Conservation (phyloP, 441 rosid species). For the Gossypium davidsonii region DNA sequence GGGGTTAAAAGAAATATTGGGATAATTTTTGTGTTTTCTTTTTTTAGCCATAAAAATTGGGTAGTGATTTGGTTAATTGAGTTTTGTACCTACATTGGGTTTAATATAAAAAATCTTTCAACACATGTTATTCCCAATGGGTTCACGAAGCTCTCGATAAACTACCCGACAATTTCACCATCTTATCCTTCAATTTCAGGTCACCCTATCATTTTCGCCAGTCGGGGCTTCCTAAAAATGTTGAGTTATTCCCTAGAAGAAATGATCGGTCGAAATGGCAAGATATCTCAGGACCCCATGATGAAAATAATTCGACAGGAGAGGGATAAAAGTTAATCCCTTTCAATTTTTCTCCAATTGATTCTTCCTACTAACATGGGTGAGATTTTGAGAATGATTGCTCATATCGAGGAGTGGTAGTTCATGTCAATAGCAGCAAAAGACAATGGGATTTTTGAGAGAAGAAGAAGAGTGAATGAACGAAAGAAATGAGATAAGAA, state of each 20-base stretch:
- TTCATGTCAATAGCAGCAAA: no score
- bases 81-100: slow-evolving; percentile 27
- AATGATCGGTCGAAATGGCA: slow-evolving; percentile 71
- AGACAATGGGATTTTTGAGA: no score
- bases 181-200: slow-evolving; percentile 71
- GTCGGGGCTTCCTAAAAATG: slow-evolving; percentile 63
- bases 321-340: slow-evolving; percentile 21
- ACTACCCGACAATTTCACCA: slow-evolving; percentile 65
- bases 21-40: background rate
- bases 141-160: slow-evolving; percentile 60
- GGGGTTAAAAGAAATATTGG: background rate
- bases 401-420: no score
- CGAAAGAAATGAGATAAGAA: no score
- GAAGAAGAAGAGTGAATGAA: no score
- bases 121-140: slow-evolving; percentile 42
- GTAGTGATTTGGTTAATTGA: background rate
- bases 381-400: no score
- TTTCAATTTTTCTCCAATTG: no score
- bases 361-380: no score
- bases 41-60: background rate
- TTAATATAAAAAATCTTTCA: slow-evolving; percentile 42
- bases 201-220: slow-evolving; percentile 79
- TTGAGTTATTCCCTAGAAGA: slow-evolving; percentile 55
- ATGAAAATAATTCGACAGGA: slow-evolving; percentile 72
- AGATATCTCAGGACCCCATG: slow-evolving; percentile 69